phyloP scores from a whole-genome alignment of 208 protist species.

The Trypanosoma caninum region DNA sequence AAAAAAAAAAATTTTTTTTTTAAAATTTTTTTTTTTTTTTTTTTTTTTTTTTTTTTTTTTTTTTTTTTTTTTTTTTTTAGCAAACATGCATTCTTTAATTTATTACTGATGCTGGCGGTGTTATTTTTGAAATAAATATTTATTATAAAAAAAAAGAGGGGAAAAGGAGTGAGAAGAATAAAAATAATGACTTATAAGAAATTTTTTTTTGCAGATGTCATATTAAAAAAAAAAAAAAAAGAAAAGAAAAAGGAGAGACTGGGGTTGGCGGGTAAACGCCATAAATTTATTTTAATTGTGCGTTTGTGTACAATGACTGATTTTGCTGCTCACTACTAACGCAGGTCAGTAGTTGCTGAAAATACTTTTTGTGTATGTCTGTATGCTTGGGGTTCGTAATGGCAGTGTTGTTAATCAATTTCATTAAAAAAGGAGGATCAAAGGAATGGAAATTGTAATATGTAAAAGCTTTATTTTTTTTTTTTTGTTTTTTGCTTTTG shows the following conservation, averaged over 20 bases:
- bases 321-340: too few relatives aligned
- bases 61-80: slow-evolving; percentile 17
- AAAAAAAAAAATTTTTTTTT: slow-evolving; percentile 7
- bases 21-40: slow-evolving; percentile 3
- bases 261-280: too few relatives aligned
- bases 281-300: too few relatives aligned
- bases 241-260: too few relatives aligned
- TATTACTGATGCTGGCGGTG: slow-evolving; percentile 12
- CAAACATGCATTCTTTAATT: slow-evolving; percentile 8
- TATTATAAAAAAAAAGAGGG: neutral
- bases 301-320: too few relatives aligned
- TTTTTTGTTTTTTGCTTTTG: neutral
- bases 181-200: too few relatives aligned
- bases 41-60: slow-evolving; percentile 25
- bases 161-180: too few relatives aligned
- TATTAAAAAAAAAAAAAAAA: too few relatives aligned
- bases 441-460: neutral
- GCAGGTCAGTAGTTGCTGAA: too few relatives aligned
- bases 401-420: too few relatives aligned
- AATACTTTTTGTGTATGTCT: neutral
- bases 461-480: neutral
- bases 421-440: neutral
- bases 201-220: too few relatives aligned
- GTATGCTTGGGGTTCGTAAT: too few relatives aligned
- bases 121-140: slow-evolving; percentile 20